Conservation (phyloP, 352 stramenopile species). For the Globisporangium barbulae region DNA sequence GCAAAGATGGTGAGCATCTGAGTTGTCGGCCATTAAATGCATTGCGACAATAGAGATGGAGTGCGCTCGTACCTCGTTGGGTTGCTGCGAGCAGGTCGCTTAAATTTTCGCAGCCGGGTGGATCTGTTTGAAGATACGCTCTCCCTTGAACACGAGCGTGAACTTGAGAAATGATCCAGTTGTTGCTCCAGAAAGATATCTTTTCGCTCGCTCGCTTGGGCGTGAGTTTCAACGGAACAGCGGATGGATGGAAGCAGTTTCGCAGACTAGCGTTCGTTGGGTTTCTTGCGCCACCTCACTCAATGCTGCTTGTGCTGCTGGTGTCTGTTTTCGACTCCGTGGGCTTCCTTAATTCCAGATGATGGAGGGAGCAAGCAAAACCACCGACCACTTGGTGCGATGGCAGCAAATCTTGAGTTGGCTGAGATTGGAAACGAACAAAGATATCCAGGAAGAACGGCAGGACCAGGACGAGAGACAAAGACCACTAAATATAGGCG, state of each 20-base stretch:
- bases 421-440: neutral
- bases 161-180: slow-evolving; percentile 44
- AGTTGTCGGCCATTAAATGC: neutral
- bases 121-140: slow-evolving; percentile 8
- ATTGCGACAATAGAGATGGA: neutral
- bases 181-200: slow-evolving; percentile 33
- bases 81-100: neutral
- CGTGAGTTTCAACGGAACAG: slow-evolving; percentile 16
- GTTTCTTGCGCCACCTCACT: neutral
- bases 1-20: neutral
- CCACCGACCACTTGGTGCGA: slow-evolving; percentile 3
- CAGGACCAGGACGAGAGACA: neutral
- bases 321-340: neutral
- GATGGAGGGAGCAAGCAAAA: neutral
- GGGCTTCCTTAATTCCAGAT: neutral
- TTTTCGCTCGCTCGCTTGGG: slow-evolving; percentile 4
- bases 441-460: slow-evolving; percentile 4
- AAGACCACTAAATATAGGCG: slow-evolving; percentile 2
- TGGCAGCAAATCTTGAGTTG: slow-evolving; percentile 2
- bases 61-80: neutral
- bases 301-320: slow-evolving; percentile 2
- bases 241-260: slow-evolving; percentile 10
- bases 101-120: neutral
- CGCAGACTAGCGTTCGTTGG: slow-evolving; percentile 2
- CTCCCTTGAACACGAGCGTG: slow-evolving; percentile 8